Evolutionary conservation across 805 yeast genomes (phyloP).

Genomic region (Wickerhamiella allomyrinae): DNA sequence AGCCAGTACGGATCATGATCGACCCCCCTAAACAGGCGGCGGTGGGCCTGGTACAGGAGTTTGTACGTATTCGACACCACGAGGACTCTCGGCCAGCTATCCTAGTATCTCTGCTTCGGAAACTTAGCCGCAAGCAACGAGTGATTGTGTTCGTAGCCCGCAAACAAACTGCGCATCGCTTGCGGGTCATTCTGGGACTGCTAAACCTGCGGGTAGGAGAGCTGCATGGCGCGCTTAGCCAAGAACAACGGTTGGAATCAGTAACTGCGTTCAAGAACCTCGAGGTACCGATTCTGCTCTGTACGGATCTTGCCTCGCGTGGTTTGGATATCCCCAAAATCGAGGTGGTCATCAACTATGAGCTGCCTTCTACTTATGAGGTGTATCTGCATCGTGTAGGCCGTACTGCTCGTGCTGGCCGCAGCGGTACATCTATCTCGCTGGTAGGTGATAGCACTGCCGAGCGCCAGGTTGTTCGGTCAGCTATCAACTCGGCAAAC

Average conservation of each 20-base stretch:
- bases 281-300: slow-evolving; percentile 72
- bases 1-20: slow-evolving; percentile 89
- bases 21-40: slow-evolving; percentile 95
- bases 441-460: slow-evolving; percentile 85
- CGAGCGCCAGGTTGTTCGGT: slow-evolving; percentile 84
- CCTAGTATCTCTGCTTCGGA: slow-evolving; percentile 53
- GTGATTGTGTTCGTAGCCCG: slow-evolving; percentile 84
- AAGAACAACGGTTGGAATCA: slow-evolving; percentile 83
- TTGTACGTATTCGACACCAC: slow-evolving; percentile 77
- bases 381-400: slow-evolving; percentile 94
- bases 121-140: slow-evolving; percentile 55
- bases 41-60: slow-evolving; percentile 78
- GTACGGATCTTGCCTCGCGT: slow-evolving; percentile 98
- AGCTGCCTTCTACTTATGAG: slow-evolving; percentile 88
- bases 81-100: slow-evolving; percentile 74
- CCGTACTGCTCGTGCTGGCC: slow-evolving; percentile 98
- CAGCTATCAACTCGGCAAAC: slow-evolving; percentile 57
- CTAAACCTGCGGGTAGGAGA: slow-evolving; percentile 65
- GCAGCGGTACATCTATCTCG: slow-evolving; percentile 85
- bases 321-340: slow-evolving; percentile 98
- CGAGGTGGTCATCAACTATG: slow-evolving; percentile 85
- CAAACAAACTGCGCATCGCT: slow-evolving; percentile 77
- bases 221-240: slow-evolving; percentile 64
- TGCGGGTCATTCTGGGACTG: slow-evolving; percentile 72
- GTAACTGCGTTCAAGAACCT: slow-evolving; percentile 71